Evolutionary conservation across 192 early-diverging fungal species (phyloP), one percentile per base, ranked within the genome.

Genomic region (Coemansia sp.): DNA sequence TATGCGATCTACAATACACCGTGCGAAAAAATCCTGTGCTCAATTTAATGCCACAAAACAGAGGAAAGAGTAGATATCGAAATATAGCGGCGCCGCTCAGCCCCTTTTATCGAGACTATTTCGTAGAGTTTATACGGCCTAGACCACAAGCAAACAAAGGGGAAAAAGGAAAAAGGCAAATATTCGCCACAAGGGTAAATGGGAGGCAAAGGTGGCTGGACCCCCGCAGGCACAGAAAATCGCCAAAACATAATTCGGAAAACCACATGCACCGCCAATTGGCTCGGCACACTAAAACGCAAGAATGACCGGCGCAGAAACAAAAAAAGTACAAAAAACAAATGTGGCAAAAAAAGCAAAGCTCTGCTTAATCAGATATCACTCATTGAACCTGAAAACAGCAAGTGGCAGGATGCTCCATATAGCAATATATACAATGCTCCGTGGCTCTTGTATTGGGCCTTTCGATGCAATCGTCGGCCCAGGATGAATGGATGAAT

Each of bases 1-100:
- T 61, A 61, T 45, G 63, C 35, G 54, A 56, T 22, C 63, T 45
- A 38, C 45, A 57, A 29, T 48, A 48, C 48, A 13, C 32, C 32
- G 32, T 35, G 32, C 32, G 32, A 35, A 35, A 43, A 45, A 45
- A 4, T 14, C 16, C 16, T 45, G 32, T 1, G 32, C 16, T 45
- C 41, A 13, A 45, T 11, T 45, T 45, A 45, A 45, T 45, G 41
- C 12, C 41, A n/a, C 41, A 45, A 45, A 16, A 45, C 12, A 14
- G 0, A 14, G 16, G 16, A 45, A 45, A 45, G 14, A 45, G 41
- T 0, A 14, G 13, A 45, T 16, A 45, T 35, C 32, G 41, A 45
- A 45, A 45, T 45, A 45, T 5, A 16, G 16, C 4, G 41, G 41
- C 32, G 32, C 8, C 9, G 32, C 1, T 9, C 32, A 9, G 41